phyloP scores from a whole-genome alignment of 192 early-diverging fungal species.

The Podila minutissima region DNA sequence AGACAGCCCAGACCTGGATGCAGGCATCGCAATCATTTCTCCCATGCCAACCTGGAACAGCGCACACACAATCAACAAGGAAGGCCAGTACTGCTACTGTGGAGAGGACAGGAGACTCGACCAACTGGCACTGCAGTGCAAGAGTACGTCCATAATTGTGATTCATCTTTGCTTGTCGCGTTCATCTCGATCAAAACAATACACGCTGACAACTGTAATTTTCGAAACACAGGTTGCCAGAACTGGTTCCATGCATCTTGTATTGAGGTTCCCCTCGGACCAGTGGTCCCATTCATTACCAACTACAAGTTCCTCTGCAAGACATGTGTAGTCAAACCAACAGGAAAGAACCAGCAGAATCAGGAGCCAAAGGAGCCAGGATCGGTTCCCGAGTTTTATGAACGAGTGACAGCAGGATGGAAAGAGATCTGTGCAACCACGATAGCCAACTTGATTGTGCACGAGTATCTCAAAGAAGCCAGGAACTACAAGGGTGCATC shows the following conservation, averaged over 20 bases:
- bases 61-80: conserved; percentile 65
- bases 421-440: conserved; percentile 72
- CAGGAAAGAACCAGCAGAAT: conserved; percentile 18
- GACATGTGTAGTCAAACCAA: conserved; percentile 52
- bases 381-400: conserved; percentile 51
- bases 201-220: too few species aligned
- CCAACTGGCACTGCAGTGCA: conserved; percentile 66
- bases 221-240: conserved; percentile 53
- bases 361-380: conserved; percentile 40
- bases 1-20: not conserved
- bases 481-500: conserved; percentile 21
- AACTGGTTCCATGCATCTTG: conserved; percentile 76
- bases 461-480: conserved; percentile 53
- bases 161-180: not conserved
- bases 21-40: not conserved
- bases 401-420: conserved; percentile 71
- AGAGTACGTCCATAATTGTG: not conserved
- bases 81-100: conserved; percentile 77
- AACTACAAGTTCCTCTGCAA: conserved; percentile 70
- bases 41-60: conserved; percentile 60
- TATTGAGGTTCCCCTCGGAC: conserved; percentile 51
- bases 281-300: conserved; percentile 66
- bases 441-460: conserved; percentile 68
- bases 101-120: conserved; percentile 66
- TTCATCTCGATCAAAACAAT: too few species aligned